Conservation (phyloP, 495 filamentous ascomycete species). For the Aspergillus mulundensis region DNA sequence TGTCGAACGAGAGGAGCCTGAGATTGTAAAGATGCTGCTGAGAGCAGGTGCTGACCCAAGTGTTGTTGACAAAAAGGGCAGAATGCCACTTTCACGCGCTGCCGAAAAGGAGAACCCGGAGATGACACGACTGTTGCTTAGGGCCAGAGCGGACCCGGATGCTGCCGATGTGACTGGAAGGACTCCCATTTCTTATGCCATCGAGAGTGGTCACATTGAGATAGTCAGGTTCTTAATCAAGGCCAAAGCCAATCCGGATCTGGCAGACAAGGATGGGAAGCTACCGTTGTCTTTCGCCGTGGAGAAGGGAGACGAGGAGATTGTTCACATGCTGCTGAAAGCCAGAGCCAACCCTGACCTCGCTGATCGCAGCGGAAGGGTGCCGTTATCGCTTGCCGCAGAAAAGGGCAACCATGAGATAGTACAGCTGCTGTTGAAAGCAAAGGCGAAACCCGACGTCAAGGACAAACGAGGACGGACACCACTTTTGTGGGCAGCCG, state of each 20-base stretch:
- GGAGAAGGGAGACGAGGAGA: constrained; percentile 20
- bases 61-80: constrained; percentile 16
- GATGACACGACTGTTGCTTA: constrained; percentile 21
- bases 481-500: constrained; percentile 36
- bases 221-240: constrained; percentile 12
- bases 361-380: constrained; percentile 6
- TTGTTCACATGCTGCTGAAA: constrained; percentile 29
- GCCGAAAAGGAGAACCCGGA: constrained; percentile 20
- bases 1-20: constrained; percentile 9
- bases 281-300: constrained; percentile 16
- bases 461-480: constrained; percentile 22
- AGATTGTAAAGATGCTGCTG: constrained; percentile 10
- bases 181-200: constrained; percentile 12
- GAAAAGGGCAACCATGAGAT: constrained; percentile 23
- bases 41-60: constrained; percentile 12
- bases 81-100: constrained; percentile 26
- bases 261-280: constrained; percentile 9
- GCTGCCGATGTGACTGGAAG: constrained; percentile 18
- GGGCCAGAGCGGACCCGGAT: constrained; percentile 20
- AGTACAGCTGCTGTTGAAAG: constrained; percentile 27
- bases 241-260: constrained; percentile 10
- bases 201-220: constrained; percentile 7
- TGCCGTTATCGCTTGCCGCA: constrained; percentile 15
- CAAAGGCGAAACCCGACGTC: constrained; percentile 9
- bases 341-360: constrained; percentile 14